Base-by-base conservation (phyloP, 179 eudicot species). In the Beta macrorhiza region DNA sequence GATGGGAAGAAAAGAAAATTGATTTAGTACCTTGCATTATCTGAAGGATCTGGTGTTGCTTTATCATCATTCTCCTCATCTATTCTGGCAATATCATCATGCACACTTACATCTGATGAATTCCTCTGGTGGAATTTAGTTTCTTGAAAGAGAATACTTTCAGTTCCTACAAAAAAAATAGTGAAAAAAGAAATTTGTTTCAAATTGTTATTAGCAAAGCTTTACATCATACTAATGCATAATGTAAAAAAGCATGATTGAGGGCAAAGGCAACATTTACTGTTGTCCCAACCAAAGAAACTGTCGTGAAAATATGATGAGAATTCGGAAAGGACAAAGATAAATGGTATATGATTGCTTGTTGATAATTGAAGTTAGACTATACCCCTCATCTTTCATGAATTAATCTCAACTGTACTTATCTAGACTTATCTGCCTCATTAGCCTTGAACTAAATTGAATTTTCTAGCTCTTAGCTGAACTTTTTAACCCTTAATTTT, bases 61-160 rank as follows among this genome's bases (percentile, higher is more conserved):
- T 72, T 83, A 58, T 61, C 84, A n/a, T 70, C 11, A 76, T 82
- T 75, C 71, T 82, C 81, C 44, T 63, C 71, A 25, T 78, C 72
- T 22, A 55, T 37, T 80, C 67, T 79, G 62, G 59, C 76, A 81
- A 56, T 61, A 15, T 74, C 81, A 15, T 80, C 55, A 6, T 68
- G 59, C 44, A 69, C 63, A 70, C 55, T 62, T 37, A 55, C 74
- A 58, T 62, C 78, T 62, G 84, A n/a, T 64, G 79, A 59, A 57
- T 29, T 63, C 62, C 76, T 61, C 37, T 65, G 67, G 32, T 73
- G 20, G 55, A 47, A 53, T 15, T 55, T 63, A n/a, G 78, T 59
- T 68, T 79, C 83, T 74, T 75, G 77, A 57, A 45, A 81, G 22
- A 84, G 6, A 20, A 76, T n/a, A 70, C 64, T 49, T 42, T 82